phyloP scores from a whole-genome alignment of 305 asterid genomes.

The Fraxinus floribunda region DNA sequence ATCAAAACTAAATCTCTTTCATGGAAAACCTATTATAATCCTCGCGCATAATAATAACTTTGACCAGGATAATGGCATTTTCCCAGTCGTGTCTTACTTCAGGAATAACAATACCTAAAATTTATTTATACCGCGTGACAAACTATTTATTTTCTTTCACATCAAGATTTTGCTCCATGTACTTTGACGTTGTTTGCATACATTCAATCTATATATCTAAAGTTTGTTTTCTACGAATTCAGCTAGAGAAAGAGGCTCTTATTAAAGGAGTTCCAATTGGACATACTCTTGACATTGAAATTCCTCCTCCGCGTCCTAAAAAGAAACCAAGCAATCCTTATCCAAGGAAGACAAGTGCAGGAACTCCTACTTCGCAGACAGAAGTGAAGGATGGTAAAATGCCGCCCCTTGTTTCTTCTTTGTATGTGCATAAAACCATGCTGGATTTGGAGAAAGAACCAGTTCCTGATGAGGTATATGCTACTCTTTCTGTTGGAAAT shows the following conservation, averaged over 20 bases:
- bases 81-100: not conserved
- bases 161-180: slow-evolving; percentile 15
- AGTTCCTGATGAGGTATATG: slow-evolving; percentile 53
- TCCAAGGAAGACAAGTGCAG: slow-evolving; percentile 70
- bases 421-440: slow-evolving; percentile 39
- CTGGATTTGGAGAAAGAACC: slow-evolving; percentile 58
- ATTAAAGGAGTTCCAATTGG: slow-evolving; percentile 73
- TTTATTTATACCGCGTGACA: not conserved
- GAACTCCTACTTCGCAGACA: slow-evolving; percentile 43
- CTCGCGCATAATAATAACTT: not conserved
- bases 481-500: not conserved
- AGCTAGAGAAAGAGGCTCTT: slow-evolving; percentile 92
- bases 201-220: slow-evolving; percentile 9
- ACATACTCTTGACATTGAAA: slow-evolving; percentile 77
- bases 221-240: slow-evolving; percentile 27
- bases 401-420: slow-evolving; percentile 40
- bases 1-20: not conserved
- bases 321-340: slow-evolving; percentile 93
- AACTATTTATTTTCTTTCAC: slow-evolving; percentile 17
- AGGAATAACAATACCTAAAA: slow-evolving; percentile 1
- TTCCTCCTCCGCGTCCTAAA: slow-evolving; percentile 99
- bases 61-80: not conserved
- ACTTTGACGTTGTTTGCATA: slow-evolving; percentile 13
- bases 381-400: slow-evolving; percentile 62
- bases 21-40: not conserved